phyloP scores from a whole-genome alignment of 768 basidiomycete genomes.

The Tricholoma hemisulphureum region DNA sequence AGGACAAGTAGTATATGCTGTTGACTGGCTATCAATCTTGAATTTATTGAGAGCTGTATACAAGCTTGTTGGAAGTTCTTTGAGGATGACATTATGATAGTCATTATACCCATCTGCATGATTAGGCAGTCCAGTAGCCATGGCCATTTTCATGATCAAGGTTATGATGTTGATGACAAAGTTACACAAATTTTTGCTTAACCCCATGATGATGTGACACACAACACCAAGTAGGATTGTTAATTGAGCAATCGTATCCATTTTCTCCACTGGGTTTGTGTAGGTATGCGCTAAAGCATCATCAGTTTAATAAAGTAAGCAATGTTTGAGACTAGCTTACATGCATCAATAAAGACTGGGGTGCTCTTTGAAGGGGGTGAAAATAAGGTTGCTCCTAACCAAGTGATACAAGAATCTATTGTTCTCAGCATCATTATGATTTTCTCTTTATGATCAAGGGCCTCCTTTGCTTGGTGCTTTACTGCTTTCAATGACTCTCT shows the following conservation, averaged over 20 bases:
- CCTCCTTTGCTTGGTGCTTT: not conserved
- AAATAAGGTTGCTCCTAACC: not conserved
- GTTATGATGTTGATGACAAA: not conserved
- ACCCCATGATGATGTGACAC: not conserved
- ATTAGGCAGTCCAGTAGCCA: not conserved
- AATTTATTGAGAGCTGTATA: constrained; percentile 8
- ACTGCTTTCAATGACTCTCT: not conserved
- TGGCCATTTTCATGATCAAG: not conserved
- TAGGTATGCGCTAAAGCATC: not conserved
- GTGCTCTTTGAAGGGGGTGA: not conserved
- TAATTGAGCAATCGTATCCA: constrained; percentile 1
- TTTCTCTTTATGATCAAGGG: not conserved
- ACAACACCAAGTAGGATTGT: not conserved
- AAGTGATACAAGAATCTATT: not conserved
- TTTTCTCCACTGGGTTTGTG: not conserved
- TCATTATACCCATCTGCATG: not conserved
- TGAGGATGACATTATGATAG: constrained; percentile 5
- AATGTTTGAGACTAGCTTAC: not conserved
- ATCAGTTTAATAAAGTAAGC: not conserved
- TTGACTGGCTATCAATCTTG: constrained; percentile 10
- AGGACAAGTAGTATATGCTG: constrained; percentile 13
- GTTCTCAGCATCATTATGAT: not conserved
- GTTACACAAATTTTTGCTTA: not conserved
- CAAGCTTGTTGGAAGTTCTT: constrained; percentile 14
- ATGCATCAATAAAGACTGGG: not conserved